Evolutionary conservation across 208 protist species (phyloP), one percentile per base, ranked within the genome.

Genomic region (Spongospora subterranea): DNA sequence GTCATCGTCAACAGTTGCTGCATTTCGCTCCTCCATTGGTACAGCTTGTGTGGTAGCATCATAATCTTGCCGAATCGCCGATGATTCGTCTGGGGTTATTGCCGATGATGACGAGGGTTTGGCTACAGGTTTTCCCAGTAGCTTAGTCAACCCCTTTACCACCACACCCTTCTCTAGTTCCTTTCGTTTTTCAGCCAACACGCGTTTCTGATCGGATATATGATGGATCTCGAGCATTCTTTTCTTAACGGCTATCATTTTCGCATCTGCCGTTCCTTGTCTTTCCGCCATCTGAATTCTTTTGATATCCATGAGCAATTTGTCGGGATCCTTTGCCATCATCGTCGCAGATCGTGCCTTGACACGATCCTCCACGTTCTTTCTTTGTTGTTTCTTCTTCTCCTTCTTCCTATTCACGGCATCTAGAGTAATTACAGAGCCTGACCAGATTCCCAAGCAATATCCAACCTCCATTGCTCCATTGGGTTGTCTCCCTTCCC

Each of bases 391-490:
- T 43, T 82, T 82, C 71, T 82, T 82, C 71, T 82, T 82, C 71
- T 82, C 71, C 71, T 82, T 82, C n/a, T 82, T 82, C 40, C 71
- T 82, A 82, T n/a, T n/a, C n/a, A n/a, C n/a, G n/a, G n/a, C n/a
- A n/a, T n/a, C n/a, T n/a, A n/a, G n/a, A n/a, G n/a, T n/a, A n/a
- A n/a, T n/a, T n/a, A n/a, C n/a, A n/a, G n/a, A n/a, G n/a, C n/a
- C n/a, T n/a, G n/a, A n/a, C n/a, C n/a, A n/a, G n/a, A n/a, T n/a
- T n/a, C n/a, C n/a, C n/a, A n/a, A n/a, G n/a, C n/a, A n/a, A n/a
- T n/a, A n/a, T n/a, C n/a, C n/a, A n/a, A n/a, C n/a, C n/a, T n/a
- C n/a, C n/a, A n/a, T n/a, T n/a, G n/a, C n/a, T n/a, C n/a, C n/a
- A n/a, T n/a, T n/a, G n/a, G n/a, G n/a, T n/a, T n/a, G n/a, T n/a